Percentiles rank a stretch among this genome's conserved stretches.
Conservation (phyloP, 202 grass and related monocot species). For the Elaeis oleifera region DNA sequence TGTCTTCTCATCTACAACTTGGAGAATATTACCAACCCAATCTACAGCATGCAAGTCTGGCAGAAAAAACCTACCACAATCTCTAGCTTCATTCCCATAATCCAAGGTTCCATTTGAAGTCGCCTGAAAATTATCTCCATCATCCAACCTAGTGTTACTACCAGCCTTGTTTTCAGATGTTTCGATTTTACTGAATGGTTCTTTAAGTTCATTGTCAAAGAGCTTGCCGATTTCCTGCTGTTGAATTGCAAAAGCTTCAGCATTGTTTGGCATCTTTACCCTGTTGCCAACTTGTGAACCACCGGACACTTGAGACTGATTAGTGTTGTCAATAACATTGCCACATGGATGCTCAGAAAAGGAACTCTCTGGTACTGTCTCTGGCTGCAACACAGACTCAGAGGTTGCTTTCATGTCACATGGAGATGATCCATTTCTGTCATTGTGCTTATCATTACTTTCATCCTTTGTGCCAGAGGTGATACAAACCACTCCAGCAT, state of each 20-base stretch:
- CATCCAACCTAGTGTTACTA: constrained; percentile 19
- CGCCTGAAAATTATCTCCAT: constrained; percentile 14
- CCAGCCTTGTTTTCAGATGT: constrained; percentile 20
- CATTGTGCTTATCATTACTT: constrained; percentile 6
- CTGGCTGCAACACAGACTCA: constrained; percentile 10
- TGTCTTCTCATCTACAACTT: constrained; percentile 22
- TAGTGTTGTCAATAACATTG: not conserved
- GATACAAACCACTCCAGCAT: constrained; percentile 17
- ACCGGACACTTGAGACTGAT: constrained; percentile 1
- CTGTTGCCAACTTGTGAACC: constrained; percentile 2
- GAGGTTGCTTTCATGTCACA: constrained; percentile 15
- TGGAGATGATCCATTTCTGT: constrained; percentile 19
- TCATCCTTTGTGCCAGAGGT: constrained; percentile 22
- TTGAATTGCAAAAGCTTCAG: constrained; percentile 6
- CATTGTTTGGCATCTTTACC: not conserved
- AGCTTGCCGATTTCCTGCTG: constrained; percentile 15
- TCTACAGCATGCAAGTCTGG: too few species aligned
- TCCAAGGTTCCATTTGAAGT: constrained; percentile 34
- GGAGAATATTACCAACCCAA: constrained; percentile 21
- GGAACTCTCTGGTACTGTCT: not conserved
- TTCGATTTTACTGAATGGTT: constrained; percentile 21
- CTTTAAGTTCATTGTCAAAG: constrained; percentile 22
- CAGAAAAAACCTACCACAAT: not conserved
- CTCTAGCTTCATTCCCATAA: constrained; percentile 10
- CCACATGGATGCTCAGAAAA: constrained; percentile 16